Base-by-base conservation (phyloP, 371 early-diverging fungal genomes). In the Apophysomyces trapeziformis region DNA sequence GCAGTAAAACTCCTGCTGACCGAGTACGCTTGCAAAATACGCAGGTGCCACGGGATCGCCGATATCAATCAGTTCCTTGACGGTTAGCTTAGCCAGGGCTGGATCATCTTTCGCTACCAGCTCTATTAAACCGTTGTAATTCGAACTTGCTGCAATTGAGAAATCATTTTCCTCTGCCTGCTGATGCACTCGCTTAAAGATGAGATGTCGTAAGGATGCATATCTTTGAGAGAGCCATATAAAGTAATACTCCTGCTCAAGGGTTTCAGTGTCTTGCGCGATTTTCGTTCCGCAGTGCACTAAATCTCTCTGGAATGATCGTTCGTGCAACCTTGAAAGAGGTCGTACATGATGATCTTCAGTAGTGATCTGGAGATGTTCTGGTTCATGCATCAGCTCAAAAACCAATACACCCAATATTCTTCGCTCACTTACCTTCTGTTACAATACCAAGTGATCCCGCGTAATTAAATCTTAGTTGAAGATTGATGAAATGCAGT, bases 1-100 rank as follows among this genome's bases (percentile, higher is more conserved):
- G n/a, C 66, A 60, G 44, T 72, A 76, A 38, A 82, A 82, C 2
- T 67, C 65, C 57, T 74, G 68, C 38, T 82, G 78, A 0, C 71
- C 56, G 36, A 76, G 76, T 2, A 54, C 13, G 0, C 64, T 63
- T 12, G 83, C 79, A 72, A 82, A 82, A 60, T 75, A 69, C 5
- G 75, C 66, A 7, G 83, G 68, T 5, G 78, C 79, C 0, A 70
- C 59, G 1, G 70, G 58, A 64, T 83, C 83, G 0, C 73, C 72
- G n/a, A 75, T 73, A 50, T 83, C 83, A 21, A 78, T 68, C 63
- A 83, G 43, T 62, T 83, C 83, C 36, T 83, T 83, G 39, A 83
- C 75, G 11, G 75, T 73, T 26, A 83, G 61, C 35, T 70, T 71
- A 9, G 71, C 72, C 41, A 83, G 54, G 0, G 73, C 74, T 0